Conservation (phyloP, 345 rosid genomes). For the Garcia nutans region DNA sequence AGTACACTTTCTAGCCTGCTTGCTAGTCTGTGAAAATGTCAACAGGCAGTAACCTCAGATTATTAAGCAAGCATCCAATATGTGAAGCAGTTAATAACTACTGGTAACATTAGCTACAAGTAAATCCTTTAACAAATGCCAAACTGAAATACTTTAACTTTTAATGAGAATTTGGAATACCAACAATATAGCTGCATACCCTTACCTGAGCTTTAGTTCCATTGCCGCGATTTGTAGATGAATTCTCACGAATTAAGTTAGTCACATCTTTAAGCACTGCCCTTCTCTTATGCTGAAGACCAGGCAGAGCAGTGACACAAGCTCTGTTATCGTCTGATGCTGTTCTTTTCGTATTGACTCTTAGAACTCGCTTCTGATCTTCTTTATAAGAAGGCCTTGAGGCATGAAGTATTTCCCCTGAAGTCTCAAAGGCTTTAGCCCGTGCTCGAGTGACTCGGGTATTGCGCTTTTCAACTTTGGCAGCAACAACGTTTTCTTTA, state of each 20-base stretch:
- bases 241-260: constrained; percentile 38
- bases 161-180: constrained; percentile 5
- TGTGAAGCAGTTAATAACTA: constrained; percentile 11
- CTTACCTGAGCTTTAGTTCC: constrained; percentile 52
- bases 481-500: constrained; percentile 48
- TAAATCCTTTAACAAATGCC: not conserved
- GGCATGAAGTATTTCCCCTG: constrained; percentile 46
- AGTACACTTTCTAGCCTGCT: constrained; percentile 36
- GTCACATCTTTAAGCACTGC: constrained; percentile 77
- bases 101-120: not conserved
- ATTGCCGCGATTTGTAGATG: constrained; percentile 32
- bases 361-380: constrained; percentile 49
- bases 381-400: constrained; percentile 62
- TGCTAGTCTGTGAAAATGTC: constrained; percentile 44
- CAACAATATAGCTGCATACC: constrained; percentile 10
- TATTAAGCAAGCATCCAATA: constrained; percentile 3
- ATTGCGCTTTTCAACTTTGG: constrained; percentile 37
- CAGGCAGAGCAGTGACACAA: constrained; percentile 30
- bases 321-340: constrained; percentile 46
- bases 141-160: not conserved
- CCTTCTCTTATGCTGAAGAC: constrained; percentile 67
- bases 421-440: constrained; percentile 56
- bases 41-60: constrained; percentile 12
- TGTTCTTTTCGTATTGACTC: constrained; percentile 44
- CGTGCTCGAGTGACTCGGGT: constrained; percentile 68